A percentile compares a stretch with the other conserved stretches of the same genome.
Evolutionary conservation across 371 early-diverging fungal genomes (phyloP).

Genomic region (Apophysomyces trapeziformis): DNA sequence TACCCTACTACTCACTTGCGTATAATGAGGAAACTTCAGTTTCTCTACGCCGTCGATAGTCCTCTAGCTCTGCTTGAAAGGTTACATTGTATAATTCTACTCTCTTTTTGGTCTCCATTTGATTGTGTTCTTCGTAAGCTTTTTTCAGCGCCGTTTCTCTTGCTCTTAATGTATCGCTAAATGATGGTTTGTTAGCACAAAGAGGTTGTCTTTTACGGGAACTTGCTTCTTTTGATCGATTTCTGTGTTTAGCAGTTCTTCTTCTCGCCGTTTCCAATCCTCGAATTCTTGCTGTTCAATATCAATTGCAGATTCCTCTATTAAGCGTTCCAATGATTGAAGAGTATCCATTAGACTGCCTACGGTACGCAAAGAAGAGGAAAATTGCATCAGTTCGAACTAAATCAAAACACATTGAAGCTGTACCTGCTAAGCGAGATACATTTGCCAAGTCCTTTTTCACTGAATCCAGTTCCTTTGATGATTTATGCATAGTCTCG

Average conservation of each 20-base stretch:
- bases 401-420: neutral
- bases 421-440: conserved; percentile 15
- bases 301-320: conserved; percentile 29
- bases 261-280: conserved; percentile 38
- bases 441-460: conserved; percentile 16
- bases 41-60: conserved; percentile 45
- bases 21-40: conserved; percentile 47
- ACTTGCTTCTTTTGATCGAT: conserved; percentile 26
- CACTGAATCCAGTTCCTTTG: conserved; percentile 5
- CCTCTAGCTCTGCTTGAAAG: conserved; percentile 52
- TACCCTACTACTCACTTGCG: conserved; percentile 23
- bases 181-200: neutral
- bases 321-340: conserved; percentile 22
- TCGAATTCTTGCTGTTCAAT: conserved; percentile 37
- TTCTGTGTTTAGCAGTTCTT: conserved; percentile 10
- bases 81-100: conserved; percentile 48
- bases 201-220: neutral
- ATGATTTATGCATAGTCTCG: conserved; percentile 12
- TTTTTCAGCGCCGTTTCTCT: conserved; percentile 29
- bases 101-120: conserved; percentile 35
- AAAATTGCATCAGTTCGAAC: neutral
- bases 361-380: neutral
- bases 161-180: conserved; percentile 20
- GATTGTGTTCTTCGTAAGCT: conserved; percentile 38
- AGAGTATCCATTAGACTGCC: conserved; percentile 23